Evolutionary conservation across 257 asterid genomes (phyloP), one percentile per base, ranked within the genome.

Genomic region (Coffea canephora): DNA sequence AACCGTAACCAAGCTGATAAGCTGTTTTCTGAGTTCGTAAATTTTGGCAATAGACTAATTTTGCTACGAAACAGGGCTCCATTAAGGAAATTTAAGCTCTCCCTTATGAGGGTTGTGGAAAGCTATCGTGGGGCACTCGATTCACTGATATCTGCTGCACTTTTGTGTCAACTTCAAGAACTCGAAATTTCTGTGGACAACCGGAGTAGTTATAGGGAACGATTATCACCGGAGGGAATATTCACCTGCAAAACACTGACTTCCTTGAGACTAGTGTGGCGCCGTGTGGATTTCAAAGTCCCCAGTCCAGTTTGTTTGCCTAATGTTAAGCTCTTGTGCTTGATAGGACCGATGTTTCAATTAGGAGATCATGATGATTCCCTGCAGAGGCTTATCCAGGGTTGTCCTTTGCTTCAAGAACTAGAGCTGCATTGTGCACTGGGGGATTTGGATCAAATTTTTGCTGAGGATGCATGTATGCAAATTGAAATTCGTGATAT

Each of bases 391-490:
- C 77, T 74, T 64, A 54, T 74, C 23, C 67, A 50, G 34, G 77
- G 77, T 74, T 74, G 77, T 61, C 77, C 77, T 74, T 2, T 27
- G 36, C 67, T 74, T 61, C 25, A 54, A 27, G 77, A 52, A 34
- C 68, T 74, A 13, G 50, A 4, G 8, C 50, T 46, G 50, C 50
- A 46, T 46, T 46, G 50, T 46, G 8, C 9, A 4, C 9, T 46
- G 50, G 50, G 50, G 50, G 50, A 46, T 9, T 46, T 46, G 50
- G 25, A 54, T 54, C 31, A 31, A 31, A 31, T 31, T 31, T 31
- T 31, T 31, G 50, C 8, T 1, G 11, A 6, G 8, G 46, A 18
- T 31, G 25, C 25, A n/a, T 31, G 54, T 5, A 55, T 46, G 9
- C 50, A 46, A 9, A 46, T 46, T 46, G 50, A 46, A 46, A 46